These are phyloP conservation scores for Kwoniella sp. DNA, from an alignment of 768 basidiomycete genomes.

Conservation along the genomic window DNA sequence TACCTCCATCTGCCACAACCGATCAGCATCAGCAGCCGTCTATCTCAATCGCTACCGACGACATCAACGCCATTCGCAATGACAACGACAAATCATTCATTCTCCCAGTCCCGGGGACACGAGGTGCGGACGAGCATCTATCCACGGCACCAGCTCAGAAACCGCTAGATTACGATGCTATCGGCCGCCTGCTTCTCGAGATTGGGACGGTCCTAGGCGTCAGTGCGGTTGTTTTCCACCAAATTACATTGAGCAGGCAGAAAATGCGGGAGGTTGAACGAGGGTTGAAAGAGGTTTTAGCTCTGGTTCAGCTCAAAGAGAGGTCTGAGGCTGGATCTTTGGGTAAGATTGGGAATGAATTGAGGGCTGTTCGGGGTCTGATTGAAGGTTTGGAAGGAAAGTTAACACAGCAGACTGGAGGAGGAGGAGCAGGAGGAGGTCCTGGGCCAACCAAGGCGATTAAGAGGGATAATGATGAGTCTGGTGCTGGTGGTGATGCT, in stretches of 20 bases:
- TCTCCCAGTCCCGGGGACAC: too few species aligned
- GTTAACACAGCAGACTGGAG: too few species aligned
- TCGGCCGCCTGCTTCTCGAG: neutral
- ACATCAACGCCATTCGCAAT: too few species aligned
- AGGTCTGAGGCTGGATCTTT: neutral
- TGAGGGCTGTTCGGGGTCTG: neutral
- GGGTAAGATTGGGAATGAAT: slow-evolving; percentile 4
- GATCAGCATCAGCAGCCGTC: neutral
- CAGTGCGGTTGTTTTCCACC: neutral
- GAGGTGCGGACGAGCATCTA: too few species aligned
- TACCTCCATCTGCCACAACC: slow-evolving; percentile 4
- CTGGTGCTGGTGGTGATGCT: too few species aligned
- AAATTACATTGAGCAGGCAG: neutral
- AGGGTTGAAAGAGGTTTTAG: slow-evolving; percentile 13
- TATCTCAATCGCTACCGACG: neutral
- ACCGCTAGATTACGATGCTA: too few species aligned
- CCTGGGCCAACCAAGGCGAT: too few species aligned
- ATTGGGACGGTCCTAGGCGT: neutral
- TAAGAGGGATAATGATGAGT: too few species aligned
- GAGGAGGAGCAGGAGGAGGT: too few species aligned
- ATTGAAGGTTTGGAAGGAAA: neutral
- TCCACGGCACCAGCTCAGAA: too few species aligned
- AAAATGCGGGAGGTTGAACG: slow-evolving; percentile 1
- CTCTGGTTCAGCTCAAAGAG: slow-evolving; percentile 4
- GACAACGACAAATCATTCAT: too few species aligned